Base-by-base conservation (phyloP, 116 monocot genomes). In the Dioscorea cayenensis region DNA sequence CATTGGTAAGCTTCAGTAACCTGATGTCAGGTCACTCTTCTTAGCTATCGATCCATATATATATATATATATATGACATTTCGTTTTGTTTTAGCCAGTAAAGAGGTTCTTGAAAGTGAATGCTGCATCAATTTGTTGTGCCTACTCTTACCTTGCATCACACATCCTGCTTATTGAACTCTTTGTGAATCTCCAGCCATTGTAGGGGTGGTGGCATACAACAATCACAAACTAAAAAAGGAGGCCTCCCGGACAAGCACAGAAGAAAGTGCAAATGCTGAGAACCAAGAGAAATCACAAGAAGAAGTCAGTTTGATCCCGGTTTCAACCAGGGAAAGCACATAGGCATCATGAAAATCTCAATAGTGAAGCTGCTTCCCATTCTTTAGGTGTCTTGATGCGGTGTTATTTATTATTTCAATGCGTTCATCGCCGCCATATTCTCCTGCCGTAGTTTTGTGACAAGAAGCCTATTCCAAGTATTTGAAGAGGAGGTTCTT, bases 131-230 rank as follows among this genome's bases (percentile, higher is more conserved):
- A 16, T 12, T 43, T 43, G 43, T 43, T 43, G 43, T 43, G 7
- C 1, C 43, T 38, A 43, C 43, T 43, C 8, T 10, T 43, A 12
- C 43, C 43, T 43, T 9, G 12, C 43, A 10, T 8, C 43, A 43
- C 43, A 43, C 43, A 43, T 43, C 6, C 37, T 66, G 16, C 32
- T 37, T 66, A 66, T 66, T 66, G 18, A 17, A 38, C 17, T 36
- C 37, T 14, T 23, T 52, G 80, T 76, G 49, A 9, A 12, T 80
- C 36, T 84, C 71, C 84, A 96, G 96, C 96, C 36, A 96, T 96
- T 73, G 71, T 83, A 36, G 96, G 96, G 43, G 96, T 96, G 27
- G 92, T 92, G 36, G 85, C 92, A 71, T 96, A 96, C 67, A 96
- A 96, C 51, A 92, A 96, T 69, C 75, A 90, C 84, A 96, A 96